Evolutionary conservation across 768 basidiomycete species (phyloP).

Genomic region (Podaxis sp.): DNA sequence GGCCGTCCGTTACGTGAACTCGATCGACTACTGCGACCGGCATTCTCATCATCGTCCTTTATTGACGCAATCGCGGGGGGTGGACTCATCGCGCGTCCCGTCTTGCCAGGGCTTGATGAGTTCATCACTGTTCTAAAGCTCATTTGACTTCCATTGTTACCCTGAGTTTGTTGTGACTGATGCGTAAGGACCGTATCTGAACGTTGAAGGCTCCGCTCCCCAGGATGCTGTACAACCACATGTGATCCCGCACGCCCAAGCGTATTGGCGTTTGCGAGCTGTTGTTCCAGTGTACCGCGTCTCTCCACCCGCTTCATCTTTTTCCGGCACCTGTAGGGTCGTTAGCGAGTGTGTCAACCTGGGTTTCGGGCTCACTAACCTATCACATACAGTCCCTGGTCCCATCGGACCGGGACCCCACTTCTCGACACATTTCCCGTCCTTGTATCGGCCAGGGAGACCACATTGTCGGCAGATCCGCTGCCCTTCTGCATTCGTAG

Average conservation of each 20-base stretch:
- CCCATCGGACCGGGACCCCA: slow-evolving; percentile 86
- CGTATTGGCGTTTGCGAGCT: slow-evolving; percentile 21
- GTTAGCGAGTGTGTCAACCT: not conserved
- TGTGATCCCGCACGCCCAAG: slow-evolving; percentile 18
- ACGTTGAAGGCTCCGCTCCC: slow-evolving; percentile 5
- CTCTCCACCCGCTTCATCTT: slow-evolving; percentile 86
- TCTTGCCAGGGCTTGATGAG: slow-evolving; percentile 1
- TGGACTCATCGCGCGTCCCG: slow-evolving; percentile 10
- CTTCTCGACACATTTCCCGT: slow-evolving; percentile 84
- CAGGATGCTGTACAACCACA: slow-evolving; percentile 5
- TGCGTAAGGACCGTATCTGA: slow-evolving; percentile 16
- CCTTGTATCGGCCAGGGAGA: slow-evolving; percentile 73
- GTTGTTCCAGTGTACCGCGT: slow-evolving; percentile 60
- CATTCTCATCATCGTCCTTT: slow-evolving; percentile 11
- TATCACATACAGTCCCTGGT: slow-evolving; percentile 81
- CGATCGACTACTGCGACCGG: slow-evolving; percentile 4
- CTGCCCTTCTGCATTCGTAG: slow-evolving; percentile 63
- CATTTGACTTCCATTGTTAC: slow-evolving; percentile 11
- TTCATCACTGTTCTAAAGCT: slow-evolving; percentile 7
- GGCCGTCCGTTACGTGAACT: slow-evolving; percentile 12
- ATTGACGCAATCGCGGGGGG: slow-evolving; percentile 13
- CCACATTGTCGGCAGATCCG: slow-evolving; percentile 79
- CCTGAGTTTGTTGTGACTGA: slow-evolving; percentile 2
- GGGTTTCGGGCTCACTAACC: slow-evolving; percentile 37
- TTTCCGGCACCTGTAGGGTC: slow-evolving; percentile 61